These are phyloP conservation scores for Chaetoscypha palmicola DNA, from an alignment of 2,329 filamentous ascomycete species.

Conservation along the genomic window DNA sequence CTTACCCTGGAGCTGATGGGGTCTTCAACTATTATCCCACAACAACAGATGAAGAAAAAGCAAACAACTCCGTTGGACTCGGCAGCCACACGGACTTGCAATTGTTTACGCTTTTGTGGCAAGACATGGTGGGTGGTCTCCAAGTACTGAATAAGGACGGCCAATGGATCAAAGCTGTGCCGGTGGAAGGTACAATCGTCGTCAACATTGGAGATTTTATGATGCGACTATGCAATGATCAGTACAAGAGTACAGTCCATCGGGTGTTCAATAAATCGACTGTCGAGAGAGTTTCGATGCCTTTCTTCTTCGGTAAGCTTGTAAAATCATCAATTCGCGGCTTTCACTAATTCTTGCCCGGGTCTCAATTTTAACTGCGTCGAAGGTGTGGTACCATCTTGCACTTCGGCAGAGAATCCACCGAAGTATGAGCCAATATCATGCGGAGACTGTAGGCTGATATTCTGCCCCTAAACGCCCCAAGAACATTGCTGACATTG, in stretches of 20 bases:
- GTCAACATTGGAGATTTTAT: slow-evolving; percentile 48
- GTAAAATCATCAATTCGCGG: neutral
- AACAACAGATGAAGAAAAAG: slow-evolving; percentile 29
- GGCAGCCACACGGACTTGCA: slow-evolving; percentile 43
- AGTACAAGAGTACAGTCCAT: slow-evolving; percentile 44
- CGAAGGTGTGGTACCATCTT: slow-evolving; percentile 42
- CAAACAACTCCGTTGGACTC: slow-evolving; percentile 34
- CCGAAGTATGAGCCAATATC: slow-evolving; percentile 45
- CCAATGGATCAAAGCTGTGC: slow-evolving; percentile 39
- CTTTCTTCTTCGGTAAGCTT: slow-evolving; percentile 45
- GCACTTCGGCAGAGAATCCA: slow-evolving; percentile 39
- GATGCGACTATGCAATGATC: slow-evolving; percentile 44
- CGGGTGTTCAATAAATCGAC: slow-evolving; percentile 39
- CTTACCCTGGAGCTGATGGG: slow-evolving; percentile 41
- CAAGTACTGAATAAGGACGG: slow-evolving; percentile 37
- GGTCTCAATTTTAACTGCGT: slow-evolving; percentile 46
- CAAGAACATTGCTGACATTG: too few relatives aligned
- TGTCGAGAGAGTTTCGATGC: slow-evolving; percentile 44
- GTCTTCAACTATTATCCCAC: slow-evolving; percentile 41
- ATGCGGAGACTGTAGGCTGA: slow-evolving; percentile 38
- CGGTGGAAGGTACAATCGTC: slow-evolving; percentile 41
- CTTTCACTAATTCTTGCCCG: slow-evolving; percentile 2
- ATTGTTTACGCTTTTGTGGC: slow-evolving; percentile 44
- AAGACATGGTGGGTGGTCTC: slow-evolving; percentile 37
- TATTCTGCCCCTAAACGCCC: too few relatives aligned